Evolutionary conservation across 768 basidiomycete genomes (phyloP).

Genomic region (Holtermanniella nyarrowii): DNA sequence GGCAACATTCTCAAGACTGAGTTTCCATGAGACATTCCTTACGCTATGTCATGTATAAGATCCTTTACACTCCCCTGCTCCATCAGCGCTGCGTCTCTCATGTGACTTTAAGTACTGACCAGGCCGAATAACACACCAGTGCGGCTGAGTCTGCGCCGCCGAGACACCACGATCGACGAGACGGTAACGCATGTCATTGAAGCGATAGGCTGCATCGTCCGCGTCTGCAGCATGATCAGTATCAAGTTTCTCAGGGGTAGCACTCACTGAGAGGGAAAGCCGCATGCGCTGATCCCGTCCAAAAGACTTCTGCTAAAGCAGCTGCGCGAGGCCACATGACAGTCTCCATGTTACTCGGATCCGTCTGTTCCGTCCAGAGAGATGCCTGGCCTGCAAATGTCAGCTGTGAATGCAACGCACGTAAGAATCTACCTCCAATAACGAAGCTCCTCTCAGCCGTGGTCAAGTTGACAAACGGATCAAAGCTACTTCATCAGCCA

Average conservation of each 20-base stretch:
- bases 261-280: conserved; percentile 17
- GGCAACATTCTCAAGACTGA: no score
- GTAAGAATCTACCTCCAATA: conserved; percentile 52
- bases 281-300: conserved; percentile 48
- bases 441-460: conserved; percentile 49
- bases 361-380: conserved; percentile 59
- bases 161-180: conserved; percentile 54
- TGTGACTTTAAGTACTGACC: conserved; percentile 39
- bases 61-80: no score
- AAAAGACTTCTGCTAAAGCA: conserved; percentile 64
- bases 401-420: background rate
- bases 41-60: no score
- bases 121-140: conserved; percentile 61
- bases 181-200: conserved; percentile 50
- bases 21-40: no score
- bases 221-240: background rate
- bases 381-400: conserved; percentile 46
- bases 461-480: conserved; percentile 55
- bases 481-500: conserved; percentile 46
- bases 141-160: conserved; percentile 56
- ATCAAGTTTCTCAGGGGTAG: background rate
- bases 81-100: no score
- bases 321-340: conserved; percentile 66
- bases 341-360: conserved; percentile 57
- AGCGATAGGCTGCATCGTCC: background rate